A percentile compares a stretch with the other conserved stretches of the same genome.
These are phyloP conservation scores for Aethionema arabicum DNA, from an alignment of 345 rosid species.

Conservation along the genomic window DNA sequence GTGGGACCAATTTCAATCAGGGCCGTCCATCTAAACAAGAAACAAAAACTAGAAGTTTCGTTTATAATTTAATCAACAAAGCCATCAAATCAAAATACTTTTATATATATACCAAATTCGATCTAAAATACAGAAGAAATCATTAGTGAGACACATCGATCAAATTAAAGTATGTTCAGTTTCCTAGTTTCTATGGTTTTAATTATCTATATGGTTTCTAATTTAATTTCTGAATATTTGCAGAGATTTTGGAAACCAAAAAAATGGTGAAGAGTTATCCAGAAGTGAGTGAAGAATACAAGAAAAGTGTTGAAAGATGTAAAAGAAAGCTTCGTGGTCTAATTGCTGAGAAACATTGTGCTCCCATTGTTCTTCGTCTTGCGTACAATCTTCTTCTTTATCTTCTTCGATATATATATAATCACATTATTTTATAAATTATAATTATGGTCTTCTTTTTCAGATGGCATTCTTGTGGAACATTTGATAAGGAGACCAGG, in stretches of 20 bases:
- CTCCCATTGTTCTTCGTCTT: constrained; percentile 82
- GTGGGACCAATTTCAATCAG: no score
- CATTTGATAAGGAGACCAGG: constrained; percentile 65
- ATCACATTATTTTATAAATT: no score
- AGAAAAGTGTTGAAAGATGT: constrained; percentile 59
- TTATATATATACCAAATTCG: no score
- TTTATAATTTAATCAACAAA: no score
- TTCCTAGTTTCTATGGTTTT: neutral
- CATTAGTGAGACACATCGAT: neutral
- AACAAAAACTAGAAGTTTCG: no score
- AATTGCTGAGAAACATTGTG: constrained; percentile 80
- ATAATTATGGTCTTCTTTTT: no score
- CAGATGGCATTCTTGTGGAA: constrained; percentile 97
- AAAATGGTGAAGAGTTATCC: constrained; percentile 60
- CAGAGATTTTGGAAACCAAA: constrained; percentile 1
- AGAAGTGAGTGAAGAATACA: constrained; percentile 67
- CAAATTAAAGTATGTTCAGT: neutral
- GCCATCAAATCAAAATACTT: no score
- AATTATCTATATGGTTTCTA: neutral
- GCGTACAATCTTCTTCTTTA: constrained; percentile 44
- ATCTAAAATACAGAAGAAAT: neutral
- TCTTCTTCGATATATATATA: no score
- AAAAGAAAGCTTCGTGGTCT: constrained; percentile 79
- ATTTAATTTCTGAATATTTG: neutral
- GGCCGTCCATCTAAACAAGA: no score